These are phyloP conservation scores for Eleusine coracana DNA, from an alignment of 176 grass and related monocot genomes.

Conservation along the genomic window DNA sequence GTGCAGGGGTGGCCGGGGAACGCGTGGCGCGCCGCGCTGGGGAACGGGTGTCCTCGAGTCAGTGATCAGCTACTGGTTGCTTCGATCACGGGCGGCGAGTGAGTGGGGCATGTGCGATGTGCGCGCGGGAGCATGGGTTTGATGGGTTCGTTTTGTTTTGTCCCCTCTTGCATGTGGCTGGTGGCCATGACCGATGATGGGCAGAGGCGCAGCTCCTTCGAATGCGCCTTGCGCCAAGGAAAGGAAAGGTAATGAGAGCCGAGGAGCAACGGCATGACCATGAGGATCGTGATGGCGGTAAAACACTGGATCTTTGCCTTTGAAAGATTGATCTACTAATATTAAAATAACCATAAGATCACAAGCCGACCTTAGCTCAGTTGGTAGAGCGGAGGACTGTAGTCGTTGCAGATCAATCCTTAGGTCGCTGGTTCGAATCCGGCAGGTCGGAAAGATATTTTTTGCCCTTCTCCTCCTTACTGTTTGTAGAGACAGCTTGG, in stretches of 20 bases:
- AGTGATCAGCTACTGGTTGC: not conserved
- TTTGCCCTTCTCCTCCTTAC: not conserved
- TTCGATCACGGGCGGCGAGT: not conserved
- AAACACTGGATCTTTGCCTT: no score
- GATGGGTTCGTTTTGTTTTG: conserved; percentile 11
- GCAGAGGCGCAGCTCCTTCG: no score
- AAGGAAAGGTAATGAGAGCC: no score
- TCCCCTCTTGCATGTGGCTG: no score
- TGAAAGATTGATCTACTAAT: no score
- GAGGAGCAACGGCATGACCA: no score
- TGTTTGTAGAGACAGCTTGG: no score
- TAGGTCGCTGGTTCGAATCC: conserved; percentile 99
- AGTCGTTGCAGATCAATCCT: conserved; percentile 74
- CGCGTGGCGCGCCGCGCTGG: not conserved
- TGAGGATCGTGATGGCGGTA: no score
- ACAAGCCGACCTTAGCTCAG: conserved; percentile 91
- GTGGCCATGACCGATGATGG: no score
- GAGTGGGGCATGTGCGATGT: conserved; percentile 12
- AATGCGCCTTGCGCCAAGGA: no score
- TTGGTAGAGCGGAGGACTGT: conserved; percentile 99
- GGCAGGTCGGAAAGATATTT: conserved; percentile 70
- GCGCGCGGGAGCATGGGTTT: not conserved
- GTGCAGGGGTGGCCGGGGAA: not conserved
- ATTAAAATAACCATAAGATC: no score
- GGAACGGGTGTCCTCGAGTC: conserved; percentile 2